Evolutionary conservation across 345 rosid species (phyloP).

Genomic region (Gossypium turneri): DNA sequence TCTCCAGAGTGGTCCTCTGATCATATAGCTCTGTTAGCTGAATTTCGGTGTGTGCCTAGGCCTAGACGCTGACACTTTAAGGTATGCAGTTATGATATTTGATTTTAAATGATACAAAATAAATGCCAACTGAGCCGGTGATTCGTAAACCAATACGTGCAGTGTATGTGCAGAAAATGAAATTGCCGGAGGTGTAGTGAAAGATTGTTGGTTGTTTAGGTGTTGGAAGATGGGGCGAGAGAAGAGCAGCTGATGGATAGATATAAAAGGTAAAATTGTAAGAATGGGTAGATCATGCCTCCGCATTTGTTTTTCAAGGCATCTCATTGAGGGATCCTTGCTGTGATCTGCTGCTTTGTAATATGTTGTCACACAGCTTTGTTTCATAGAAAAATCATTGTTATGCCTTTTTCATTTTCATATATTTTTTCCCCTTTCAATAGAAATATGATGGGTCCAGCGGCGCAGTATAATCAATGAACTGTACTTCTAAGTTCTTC

Average conservation of each 20-base stretch:
- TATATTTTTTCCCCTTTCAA: constrained; percentile 20
- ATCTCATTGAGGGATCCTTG: constrained; percentile 27
- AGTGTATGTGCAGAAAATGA: too few species aligned
- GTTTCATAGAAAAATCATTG: constrained; percentile 43
- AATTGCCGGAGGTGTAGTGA: not conserved
- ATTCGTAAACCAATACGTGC: not conserved
- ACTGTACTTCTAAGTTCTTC: too few species aligned
- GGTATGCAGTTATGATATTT: constrained; percentile 18
- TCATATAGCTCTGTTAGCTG: constrained; percentile 94
- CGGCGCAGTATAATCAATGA: constrained; percentile 6
- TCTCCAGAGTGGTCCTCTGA: constrained; percentile 99
- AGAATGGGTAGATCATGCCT: constrained; percentile 42
- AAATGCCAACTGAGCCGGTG: not conserved
- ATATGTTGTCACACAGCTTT: constrained; percentile 36
- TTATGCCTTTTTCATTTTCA: constrained; percentile 18
- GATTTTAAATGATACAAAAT: not conserved
- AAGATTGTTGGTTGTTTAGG: constrained; percentile 4
- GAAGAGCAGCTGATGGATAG: constrained; percentile 21
- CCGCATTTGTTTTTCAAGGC: constrained; percentile 29
- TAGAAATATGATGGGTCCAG: constrained; percentile 28
- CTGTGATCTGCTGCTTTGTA: constrained; percentile 51
- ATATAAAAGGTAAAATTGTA: constrained; percentile 22
- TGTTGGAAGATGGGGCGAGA: constrained; percentile 21
- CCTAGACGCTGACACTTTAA: constrained; percentile 64
- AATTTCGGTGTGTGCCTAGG: constrained; percentile 91